These are phyloP conservation scores for Eucalyptus rudis DNA, from an alignment of 345 rosid genomes.

Conservation along the genomic window DNA sequence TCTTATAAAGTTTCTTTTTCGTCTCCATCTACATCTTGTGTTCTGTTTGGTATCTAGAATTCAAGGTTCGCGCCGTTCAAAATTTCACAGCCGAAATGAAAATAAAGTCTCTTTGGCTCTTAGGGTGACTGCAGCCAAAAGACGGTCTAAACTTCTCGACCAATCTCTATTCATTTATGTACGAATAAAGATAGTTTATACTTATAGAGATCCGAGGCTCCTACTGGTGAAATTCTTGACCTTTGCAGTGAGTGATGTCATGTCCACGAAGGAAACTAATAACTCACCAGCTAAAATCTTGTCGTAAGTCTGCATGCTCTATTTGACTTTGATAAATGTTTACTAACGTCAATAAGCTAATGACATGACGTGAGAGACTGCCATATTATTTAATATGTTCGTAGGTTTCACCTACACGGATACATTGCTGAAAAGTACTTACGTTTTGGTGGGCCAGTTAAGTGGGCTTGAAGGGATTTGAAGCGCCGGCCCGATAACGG, in stretches of 20 bases:
- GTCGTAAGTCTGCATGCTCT: background rate
- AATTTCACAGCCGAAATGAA: background rate
- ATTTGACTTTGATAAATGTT: background rate
- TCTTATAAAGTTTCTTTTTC: background rate
- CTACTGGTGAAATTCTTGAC: background rate
- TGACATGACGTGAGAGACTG: background rate
- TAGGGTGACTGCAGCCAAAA: background rate
- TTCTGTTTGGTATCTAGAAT: background rate
- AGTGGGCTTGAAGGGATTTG: conserved; percentile 5
- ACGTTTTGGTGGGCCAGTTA: background rate
- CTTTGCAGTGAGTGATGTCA: background rate
- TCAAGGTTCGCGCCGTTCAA: background rate
- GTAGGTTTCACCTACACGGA: background rate
- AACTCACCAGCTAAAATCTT: background rate
- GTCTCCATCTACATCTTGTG: background rate
- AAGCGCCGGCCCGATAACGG: background rate
- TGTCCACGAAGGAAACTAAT: background rate
- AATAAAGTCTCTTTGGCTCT: background rate
- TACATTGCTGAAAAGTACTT: background rate
- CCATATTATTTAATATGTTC: background rate
- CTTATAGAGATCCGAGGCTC: too few species aligned
- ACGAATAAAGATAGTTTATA: background rate
- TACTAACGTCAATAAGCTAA: background rate
- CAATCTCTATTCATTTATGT: background rate
- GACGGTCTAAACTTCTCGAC: background rate